phyloP scores from a whole-genome alignment of 306 rosid species.

The Cucumis cinereus region DNA sequence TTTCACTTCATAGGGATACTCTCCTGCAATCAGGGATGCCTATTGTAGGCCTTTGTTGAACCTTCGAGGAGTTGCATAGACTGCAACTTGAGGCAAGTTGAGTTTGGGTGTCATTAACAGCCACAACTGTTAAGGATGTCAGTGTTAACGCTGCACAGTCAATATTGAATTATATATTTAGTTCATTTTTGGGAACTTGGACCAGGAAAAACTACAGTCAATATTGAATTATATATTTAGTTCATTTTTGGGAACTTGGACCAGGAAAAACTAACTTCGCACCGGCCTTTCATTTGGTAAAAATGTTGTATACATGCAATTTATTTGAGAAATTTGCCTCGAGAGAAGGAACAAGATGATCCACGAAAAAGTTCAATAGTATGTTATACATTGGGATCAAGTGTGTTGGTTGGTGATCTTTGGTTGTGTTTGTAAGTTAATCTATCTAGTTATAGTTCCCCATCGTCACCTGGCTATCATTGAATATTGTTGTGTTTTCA shows the following conservation, averaged over 20 bases:
- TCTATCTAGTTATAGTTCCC: neutral
- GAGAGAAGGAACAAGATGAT: neutral
- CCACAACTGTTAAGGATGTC: neutral
- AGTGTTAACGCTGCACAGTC: neutral
- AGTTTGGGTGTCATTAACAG: neutral
- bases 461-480: neutral
- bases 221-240: neutral
- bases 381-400: neutral
- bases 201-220: neutral
- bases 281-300: neutral
- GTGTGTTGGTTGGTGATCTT: neutral
- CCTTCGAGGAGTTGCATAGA: neutral
- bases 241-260: neutral
- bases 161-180: neutral
- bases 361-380: neutral
- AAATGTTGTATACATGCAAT: neutral
- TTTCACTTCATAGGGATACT: neutral
- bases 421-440: neutral
- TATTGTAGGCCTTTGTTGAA: neutral
- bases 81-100: neutral
- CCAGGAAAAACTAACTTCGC: neutral
- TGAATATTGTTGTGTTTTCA: constrained; percentile 17
- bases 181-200: neutral
- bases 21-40: neutral
- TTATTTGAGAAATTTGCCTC: neutral